A percentile compares a stretch with the other conserved stretches of the same genome.
phyloP scores from a whole-genome alignment of 176 grass and related monocot species.

The Musa itinerans region DNA sequence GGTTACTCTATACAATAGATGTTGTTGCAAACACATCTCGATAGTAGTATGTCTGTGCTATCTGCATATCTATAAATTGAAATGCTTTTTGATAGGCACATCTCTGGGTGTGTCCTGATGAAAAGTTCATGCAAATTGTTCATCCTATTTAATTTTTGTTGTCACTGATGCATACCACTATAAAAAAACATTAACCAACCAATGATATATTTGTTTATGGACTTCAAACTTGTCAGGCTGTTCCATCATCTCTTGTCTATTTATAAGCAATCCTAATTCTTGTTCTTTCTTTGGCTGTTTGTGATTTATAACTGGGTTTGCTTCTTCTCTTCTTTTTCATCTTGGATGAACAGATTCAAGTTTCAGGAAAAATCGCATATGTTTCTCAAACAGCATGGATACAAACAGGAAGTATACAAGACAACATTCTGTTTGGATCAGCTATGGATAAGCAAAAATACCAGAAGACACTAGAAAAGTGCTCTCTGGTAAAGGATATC shows the following conservation, averaged over 20 bases:
- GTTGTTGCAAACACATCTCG: too few species aligned
- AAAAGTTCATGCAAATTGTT: too few species aligned
- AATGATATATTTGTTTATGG: too few species aligned
- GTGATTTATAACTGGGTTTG: too few species aligned
- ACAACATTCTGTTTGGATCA: slow-evolving; percentile 87
- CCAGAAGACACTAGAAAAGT: slow-evolving; percentile 56
- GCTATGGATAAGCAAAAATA: slow-evolving; percentile 59
- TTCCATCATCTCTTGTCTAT: neutral
- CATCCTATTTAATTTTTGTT: neutral
- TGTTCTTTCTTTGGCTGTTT: neutral
- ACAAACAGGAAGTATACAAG: slow-evolving; percentile 75
- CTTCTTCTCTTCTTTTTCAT: slow-evolving; percentile 1
- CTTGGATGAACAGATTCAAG: slow-evolving; percentile 53
- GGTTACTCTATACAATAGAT: too few species aligned
- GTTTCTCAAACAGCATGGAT: slow-evolving; percentile 96
- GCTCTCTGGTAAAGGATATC: slow-evolving; percentile 72
- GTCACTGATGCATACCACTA: too few species aligned
- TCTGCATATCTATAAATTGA: too few species aligned
- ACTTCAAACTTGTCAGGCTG: too few species aligned
- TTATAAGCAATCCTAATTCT: neutral
- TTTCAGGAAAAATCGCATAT: slow-evolving; percentile 62
- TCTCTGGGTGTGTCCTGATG: too few species aligned
- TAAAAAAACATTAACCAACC: too few species aligned
- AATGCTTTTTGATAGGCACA: too few species aligned
- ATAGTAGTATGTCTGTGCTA: too few species aligned